These are phyloP conservation scores for Barnettozyma populi DNA, from an alignment of 805 yeast species.

Conservation along the genomic window DNA sequence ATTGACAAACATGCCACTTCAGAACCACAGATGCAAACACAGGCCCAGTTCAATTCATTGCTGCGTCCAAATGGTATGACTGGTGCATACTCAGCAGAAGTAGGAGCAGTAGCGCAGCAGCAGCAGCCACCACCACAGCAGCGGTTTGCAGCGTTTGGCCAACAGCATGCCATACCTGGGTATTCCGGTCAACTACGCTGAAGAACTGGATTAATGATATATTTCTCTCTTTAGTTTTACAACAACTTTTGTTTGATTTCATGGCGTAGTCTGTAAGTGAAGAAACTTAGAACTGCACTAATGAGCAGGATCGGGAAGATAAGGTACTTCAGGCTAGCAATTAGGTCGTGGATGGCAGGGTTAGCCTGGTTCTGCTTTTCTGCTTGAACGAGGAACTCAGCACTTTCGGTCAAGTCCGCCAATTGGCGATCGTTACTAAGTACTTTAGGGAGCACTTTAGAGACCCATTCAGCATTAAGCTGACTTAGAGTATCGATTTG, in stretches of 20 bases:
- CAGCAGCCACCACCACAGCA: conserved; percentile 2
- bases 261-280: conserved; percentile 49
- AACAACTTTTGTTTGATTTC: conserved; percentile 59
- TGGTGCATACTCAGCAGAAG: too few species aligned
- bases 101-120: neutral
- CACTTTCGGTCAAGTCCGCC: conserved; percentile 15
- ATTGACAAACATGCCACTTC: neutral
- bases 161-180: neutral
- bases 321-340: conserved; percentile 23
- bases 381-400: conserved; percentile 18
- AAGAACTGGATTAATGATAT: neutral
- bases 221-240: conserved; percentile 22
- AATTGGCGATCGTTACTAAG: conserved; percentile 19
- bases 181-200: neutral
- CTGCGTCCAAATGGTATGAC: neutral
- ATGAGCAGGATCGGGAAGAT: conserved; percentile 23
- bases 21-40: neutral
- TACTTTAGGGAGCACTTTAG: too few species aligned
- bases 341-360: conserved; percentile 21
- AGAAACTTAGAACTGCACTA: conserved; percentile 34
- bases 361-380: conserved; percentile 22
- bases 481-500: conserved; percentile 10
- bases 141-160: neutral
- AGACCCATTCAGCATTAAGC: conserved; percentile 17
- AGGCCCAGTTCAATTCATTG: neutral